These are phyloP conservation scores for Cordyceps pruinosa DNA, from an alignment of 2,329 filamentous ascomycete species.

Conservation along the genomic window DNA sequence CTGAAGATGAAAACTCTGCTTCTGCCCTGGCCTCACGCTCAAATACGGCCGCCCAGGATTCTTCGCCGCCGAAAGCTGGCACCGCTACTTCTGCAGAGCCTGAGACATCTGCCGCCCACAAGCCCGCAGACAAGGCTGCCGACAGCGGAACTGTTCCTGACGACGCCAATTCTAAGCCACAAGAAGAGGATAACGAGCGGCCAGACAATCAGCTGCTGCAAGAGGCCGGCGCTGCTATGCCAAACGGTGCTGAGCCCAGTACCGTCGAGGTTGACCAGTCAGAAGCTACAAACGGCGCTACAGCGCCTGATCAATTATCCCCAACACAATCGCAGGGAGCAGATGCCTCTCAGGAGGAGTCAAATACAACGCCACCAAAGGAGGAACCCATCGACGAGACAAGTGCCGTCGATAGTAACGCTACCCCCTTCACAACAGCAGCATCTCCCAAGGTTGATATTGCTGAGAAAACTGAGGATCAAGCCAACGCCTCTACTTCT, in stretches of 20 bases:
- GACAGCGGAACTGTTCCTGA: not conserved
- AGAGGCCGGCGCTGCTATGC: not conserved
- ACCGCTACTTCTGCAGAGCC: not conserved
- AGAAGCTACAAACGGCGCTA: not conserved
- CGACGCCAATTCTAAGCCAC: not conserved
- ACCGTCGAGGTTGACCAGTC: not conserved
- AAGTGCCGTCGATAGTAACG: not conserved
- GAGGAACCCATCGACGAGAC: not conserved
- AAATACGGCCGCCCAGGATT: not conserved
- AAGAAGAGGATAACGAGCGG: not conserved
- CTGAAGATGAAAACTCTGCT: constrained; percentile 2
- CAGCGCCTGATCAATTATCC: not conserved
- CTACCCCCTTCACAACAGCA: not conserved
- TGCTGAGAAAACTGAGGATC: not conserved
- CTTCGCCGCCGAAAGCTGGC: not conserved
- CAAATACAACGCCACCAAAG: not conserved
- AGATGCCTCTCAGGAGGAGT: not conserved
- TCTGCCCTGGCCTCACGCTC: not conserved
- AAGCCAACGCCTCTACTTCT: not conserved
- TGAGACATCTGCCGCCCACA: not conserved
- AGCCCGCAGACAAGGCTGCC: not conserved
- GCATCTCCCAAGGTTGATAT: not conserved
- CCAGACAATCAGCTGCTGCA: not conserved
- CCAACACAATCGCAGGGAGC: not conserved
- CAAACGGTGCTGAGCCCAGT: not conserved